Base-by-base conservation (phyloP, 148 eudicot species). In the Nepenthes mirabilis region DNA sequence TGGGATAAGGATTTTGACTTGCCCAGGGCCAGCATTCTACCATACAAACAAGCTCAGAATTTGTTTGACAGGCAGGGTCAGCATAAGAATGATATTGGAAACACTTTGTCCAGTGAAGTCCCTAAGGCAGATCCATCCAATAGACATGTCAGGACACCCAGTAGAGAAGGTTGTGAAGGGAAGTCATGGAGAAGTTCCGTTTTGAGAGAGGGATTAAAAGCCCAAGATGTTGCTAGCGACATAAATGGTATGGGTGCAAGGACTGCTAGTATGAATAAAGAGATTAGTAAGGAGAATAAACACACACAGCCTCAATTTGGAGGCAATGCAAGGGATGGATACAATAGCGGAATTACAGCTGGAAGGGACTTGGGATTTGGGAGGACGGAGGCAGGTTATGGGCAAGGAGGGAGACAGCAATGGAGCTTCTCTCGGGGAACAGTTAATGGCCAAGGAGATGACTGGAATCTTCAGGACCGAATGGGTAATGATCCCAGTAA, bases 1-100 rank as follows among this genome's bases (percentile, higher is more conserved):
- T 93, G 95, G 99, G 89, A 93, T 56, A 80, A 82, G 68, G 95
- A 86, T 67, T 86, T 82, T 78, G 99, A 88, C 61, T 62, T 84
- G 54, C 91, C 95, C 2, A 70, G 89, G 67, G 73, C 60, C 62
- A 86, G 73, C 72, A 65, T 79, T 59, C 71, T 75, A 13, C 91
- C 85, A 11, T 76, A 70, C 56, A 93, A 89, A 71, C 85, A 79
- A 37, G 76, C 72, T 59, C 80, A 68, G 61, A 83, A 68, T 72
- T 70, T 52, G 48, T 72, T 67, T 72, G 87, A 81, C 35, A 81
- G 84, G 73, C 55, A 80, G 79, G 77, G 74, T 68, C 86, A 68
- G 73, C 80, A 74, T 13, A 89, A 76, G 67, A 62, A 79, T 83
- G 87, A 74, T 66, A 70, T 66, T 77, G 86, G 74, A 40, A 82